These are phyloP conservation scores for Vaccinium myrtillus DNA, from an alignment of 148 eudicot species.

Conservation along the genomic window DNA sequence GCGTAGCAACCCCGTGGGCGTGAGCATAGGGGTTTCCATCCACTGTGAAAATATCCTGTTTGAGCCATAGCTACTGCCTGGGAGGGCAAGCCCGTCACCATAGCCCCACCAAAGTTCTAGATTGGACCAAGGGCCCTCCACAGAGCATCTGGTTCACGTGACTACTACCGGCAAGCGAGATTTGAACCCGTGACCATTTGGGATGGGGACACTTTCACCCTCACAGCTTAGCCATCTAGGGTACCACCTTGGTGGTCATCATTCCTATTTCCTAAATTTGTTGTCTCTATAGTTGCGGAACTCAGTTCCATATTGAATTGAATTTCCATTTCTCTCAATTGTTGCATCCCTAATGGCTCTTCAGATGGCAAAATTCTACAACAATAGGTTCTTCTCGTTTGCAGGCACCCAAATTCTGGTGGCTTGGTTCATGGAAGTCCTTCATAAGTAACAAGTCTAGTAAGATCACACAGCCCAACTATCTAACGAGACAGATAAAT, in stretches of 20 bases:
- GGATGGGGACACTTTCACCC: no score
- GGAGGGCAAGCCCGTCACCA: no score
- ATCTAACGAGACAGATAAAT: background rate
- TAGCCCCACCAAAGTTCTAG: no score
- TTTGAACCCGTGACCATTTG: no score
- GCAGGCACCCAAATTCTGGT: background rate
- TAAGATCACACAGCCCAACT: slow-evolving; percentile 1
- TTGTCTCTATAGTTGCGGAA: background rate
- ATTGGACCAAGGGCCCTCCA: no score
- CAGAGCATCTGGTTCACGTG: no score
- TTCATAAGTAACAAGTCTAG: background rate
- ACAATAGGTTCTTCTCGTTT: background rate
- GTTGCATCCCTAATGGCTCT: background rate
- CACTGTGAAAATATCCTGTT: no score
- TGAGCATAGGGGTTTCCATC: no score
- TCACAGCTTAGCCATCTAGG: no score
- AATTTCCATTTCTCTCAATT: background rate
- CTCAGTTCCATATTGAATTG: background rate
- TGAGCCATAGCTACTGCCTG: no score
- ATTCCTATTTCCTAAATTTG: background rate
- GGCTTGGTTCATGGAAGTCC: background rate
- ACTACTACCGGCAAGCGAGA: no score
- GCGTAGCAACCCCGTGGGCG: no score
- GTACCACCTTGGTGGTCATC: background rate
- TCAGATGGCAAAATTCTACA: background rate